Conservation (phyloP, 2,329 filamentous ascomycete species). For the Tolypocladium nubicola region DNA sequence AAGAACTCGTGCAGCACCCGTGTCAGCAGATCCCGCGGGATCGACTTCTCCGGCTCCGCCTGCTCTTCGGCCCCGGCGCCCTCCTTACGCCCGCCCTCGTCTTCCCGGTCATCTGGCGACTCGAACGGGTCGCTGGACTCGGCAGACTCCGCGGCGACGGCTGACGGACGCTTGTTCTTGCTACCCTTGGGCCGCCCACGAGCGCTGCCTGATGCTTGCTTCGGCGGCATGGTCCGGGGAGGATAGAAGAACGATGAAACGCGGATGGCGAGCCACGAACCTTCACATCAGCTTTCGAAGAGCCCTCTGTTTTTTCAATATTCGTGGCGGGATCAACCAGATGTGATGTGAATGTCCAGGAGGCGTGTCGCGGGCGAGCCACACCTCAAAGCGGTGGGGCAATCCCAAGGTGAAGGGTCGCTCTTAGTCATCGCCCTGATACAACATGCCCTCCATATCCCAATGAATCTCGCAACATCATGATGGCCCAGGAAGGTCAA, state of each 20-base stretch:
- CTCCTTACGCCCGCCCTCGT: constrained; percentile 4
- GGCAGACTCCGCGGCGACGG: constrained; percentile 12
- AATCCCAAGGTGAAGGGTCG: not conserved
- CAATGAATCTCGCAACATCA: not conserved
- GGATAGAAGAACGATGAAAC: not conserved
- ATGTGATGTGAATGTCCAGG: not conserved
- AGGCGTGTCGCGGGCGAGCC: not conserved
- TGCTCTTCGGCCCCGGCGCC: constrained; percentile 19
- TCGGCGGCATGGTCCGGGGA: constrained; percentile 29
- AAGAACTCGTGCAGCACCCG: constrained; percentile 74
- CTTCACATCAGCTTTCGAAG: not conserved
- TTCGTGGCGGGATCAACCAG: not conserved
- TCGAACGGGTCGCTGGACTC: constrained; percentile 24
- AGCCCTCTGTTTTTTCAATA: not conserved
- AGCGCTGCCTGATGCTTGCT: constrained; percentile 20
- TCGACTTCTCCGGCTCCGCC: constrained; percentile 31
- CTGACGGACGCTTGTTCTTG: constrained; percentile 12
- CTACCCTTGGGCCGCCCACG: constrained; percentile 25
- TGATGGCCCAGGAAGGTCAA: not conserved
- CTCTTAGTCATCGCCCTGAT: not conserved
- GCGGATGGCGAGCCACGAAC: too few relatives aligned
- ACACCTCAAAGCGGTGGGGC: not conserved
- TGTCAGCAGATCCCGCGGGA: constrained; percentile 66
- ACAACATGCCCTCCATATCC: not conserved
- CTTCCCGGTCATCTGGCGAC: constrained; percentile 20